Evolutionary conservation across 176 grass and related monocot genomes (phyloP).

Genomic region (Chrysopogon serrulatus): DNA sequence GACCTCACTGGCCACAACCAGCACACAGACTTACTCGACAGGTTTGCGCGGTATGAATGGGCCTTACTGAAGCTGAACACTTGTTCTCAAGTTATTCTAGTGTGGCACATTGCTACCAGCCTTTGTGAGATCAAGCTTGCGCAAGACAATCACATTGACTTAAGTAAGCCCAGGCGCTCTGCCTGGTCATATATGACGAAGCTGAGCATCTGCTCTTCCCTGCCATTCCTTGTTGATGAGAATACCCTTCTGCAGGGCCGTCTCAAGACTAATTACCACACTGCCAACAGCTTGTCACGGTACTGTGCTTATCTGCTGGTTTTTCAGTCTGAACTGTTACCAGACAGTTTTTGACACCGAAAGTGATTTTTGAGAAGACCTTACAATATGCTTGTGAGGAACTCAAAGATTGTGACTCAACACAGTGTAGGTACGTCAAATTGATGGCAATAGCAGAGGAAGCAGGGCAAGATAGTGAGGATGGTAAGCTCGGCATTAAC

Average conservation of each 20-base stretch:
- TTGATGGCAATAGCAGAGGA: not conserved
- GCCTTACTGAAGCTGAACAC: not conserved
- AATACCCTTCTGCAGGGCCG: rapidly evolving
- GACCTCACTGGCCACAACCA: no score
- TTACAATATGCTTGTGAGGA: not conserved
- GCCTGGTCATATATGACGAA: not conserved
- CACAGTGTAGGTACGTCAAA: not conserved
- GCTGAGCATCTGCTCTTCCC: not conserved
- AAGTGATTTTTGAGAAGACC: not conserved
- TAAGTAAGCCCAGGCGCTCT: not conserved
- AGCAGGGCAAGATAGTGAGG: not conserved
- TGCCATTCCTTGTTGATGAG: not conserved
- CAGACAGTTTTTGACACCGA: not conserved
- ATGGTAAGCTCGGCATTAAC: not conserved
- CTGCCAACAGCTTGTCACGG: conserved; percentile 26
- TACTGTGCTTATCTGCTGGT: conserved; percentile 39
- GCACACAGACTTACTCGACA: no score
- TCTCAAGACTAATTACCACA: not conserved
- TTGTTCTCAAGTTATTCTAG: not conserved
- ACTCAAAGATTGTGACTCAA: not conserved
- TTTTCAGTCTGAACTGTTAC: not conserved
- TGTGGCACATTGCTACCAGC: conserved; percentile 33
- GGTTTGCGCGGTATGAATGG: not conserved
- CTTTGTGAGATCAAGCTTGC: conserved; percentile 17
- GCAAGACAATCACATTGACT: not conserved